Percentiles rank a stretch among this genome's conserved stretches.
These are phyloP conservation scores for Lactarius hengduanensis DNA, from an alignment of 768 basidiomycete genomes.

Conservation along the genomic window DNA sequence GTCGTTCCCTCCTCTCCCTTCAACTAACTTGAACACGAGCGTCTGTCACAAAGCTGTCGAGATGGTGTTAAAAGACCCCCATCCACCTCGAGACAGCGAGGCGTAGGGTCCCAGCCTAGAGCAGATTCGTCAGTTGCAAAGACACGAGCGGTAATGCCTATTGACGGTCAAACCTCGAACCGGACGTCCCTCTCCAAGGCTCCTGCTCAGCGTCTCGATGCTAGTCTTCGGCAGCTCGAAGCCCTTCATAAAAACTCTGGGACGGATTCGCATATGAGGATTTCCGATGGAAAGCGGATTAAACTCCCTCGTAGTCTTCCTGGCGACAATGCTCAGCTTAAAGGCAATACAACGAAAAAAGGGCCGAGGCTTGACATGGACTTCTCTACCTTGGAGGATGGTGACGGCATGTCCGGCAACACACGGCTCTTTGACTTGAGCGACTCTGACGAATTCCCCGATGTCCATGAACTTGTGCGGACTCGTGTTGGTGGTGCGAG, in stretches of 20 bases:
- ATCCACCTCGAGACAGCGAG: slow-evolving; percentile 37
- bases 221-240: slow-evolving; percentile 23
- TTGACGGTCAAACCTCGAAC: slow-evolving; percentile 1
- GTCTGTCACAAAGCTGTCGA: slow-evolving; percentile 54
- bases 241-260: slow-evolving; percentile 26
- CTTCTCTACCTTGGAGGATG: slow-evolving; percentile 43
- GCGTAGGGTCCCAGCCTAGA: slow-evolving; percentile 21
- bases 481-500: slow-evolving; percentile 33
- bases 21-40: neutral
- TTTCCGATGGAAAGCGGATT: slow-evolving; percentile 24
- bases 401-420: slow-evolving; percentile 21
- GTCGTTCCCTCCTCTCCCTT: neutral
- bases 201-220: neutral
- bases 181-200: slow-evolving; percentile 6
- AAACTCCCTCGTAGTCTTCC: slow-evolving; percentile 11
- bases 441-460: slow-evolving; percentile 37
- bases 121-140: neutral
- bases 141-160: neutral
- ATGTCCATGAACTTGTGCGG: slow-evolving; percentile 35
- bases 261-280: slow-evolving; percentile 17
- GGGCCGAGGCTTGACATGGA: slow-evolving; percentile 47
- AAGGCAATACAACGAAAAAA: slow-evolving; percentile 20
- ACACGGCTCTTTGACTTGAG: neutral
- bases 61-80: slow-evolving; percentile 63
- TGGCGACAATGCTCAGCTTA: neutral